Evolutionary conservation across 1,284 basidiomycete genomes (phyloP), one percentile per base, ranked within the genome.

Genomic region (Austropuccinia psidii): DNA sequence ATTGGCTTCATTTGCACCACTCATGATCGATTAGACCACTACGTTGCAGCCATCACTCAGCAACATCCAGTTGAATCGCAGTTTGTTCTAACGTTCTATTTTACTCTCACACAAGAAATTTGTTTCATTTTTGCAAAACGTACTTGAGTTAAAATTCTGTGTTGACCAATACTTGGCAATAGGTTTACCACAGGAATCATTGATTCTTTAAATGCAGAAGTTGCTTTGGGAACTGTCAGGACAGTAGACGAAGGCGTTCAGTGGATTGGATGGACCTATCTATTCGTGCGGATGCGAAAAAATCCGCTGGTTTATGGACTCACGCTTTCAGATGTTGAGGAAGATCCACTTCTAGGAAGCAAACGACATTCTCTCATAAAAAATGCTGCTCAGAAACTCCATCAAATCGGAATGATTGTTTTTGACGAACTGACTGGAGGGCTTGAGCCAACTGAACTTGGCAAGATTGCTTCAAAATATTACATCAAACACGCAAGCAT

Each of bases 211-310:
- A 99, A 98, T 79, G 96, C 94, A 7, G 96, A 99, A 79, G 90
- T 98, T 65, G 85, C 94, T 1, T 85, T 99, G 0, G 96, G 96
- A 1, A 98, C 96, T 0, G 96, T 99, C 13, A 86, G 90, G 2
- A 96, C 87, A 76, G 85, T 90, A 27, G 83, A 85, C 69, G 96
- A 99, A 80, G 96, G 89, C 17, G 88, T 97, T 7, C 88, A 89
- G 74, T 99, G 96, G 97, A 84, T 99, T 52, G 91, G 94, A 13
- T 99, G 97, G 80, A 98, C 96, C 0, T 99, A 98, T 80, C 86
- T 98, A 29, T 94, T 92, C 79, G 95, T 98, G 1, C 87, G 96
- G 54, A 96, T 98, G 93, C 86, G 87, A 68, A 90, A 90, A 79
- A 96, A 96, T 77, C 96, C 95, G 0, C 87, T 90, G 76, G 84